Conservation (phyloP, 2,329 filamentous ascomycete genomes). For the Colletotrichum simmondsii region DNA sequence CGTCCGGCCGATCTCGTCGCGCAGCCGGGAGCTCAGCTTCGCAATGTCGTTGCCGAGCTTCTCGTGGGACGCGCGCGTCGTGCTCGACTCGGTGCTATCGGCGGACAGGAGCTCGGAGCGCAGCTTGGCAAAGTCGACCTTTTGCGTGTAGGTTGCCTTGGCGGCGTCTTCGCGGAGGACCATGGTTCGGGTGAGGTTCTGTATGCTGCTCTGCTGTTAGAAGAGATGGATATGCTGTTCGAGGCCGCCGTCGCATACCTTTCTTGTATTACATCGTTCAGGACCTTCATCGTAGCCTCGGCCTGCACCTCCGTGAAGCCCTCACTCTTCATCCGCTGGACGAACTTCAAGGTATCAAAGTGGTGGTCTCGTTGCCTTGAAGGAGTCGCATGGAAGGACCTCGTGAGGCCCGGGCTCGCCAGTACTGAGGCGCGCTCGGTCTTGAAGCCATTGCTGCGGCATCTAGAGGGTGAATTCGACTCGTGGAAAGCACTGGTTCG, state of each 20-base stretch:
- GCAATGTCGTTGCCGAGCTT: slow-evolving; percentile 93
- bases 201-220: slow-evolving; percentile 71
- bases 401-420: slow-evolving; percentile 44
- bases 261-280: slow-evolving; percentile 97
- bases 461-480: slow-evolving; percentile 32
- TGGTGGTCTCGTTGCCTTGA: slow-evolving; percentile 81
- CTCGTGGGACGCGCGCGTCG: slow-evolving; percentile 91
- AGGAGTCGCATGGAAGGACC: slow-evolving; percentile 76
- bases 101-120: slow-evolving; percentile 92
- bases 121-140: slow-evolving; percentile 97
- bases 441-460: slow-evolving; percentile 5
- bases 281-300: slow-evolving; percentile 97
- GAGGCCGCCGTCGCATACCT: slow-evolving; percentile 61
- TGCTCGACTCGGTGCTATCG: slow-evolving; percentile 89
- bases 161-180: slow-evolving; percentile 93
- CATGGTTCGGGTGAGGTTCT: slow-evolving; percentile 98
- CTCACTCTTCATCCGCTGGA: slow-evolving; percentile 87
- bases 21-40: slow-evolving; percentile 87
- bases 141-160: slow-evolving; percentile 83
- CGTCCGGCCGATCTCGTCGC: slow-evolving; percentile 94
- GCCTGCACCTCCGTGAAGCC: slow-evolving; percentile 96
- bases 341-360: slow-evolving; percentile 98
- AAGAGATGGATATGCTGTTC: neutral
- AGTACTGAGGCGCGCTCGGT: slow-evolving; percentile 37
- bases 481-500: slow-evolving; percentile 41